Evolutionary conservation across 1,139 yeast genomes (phyloP), one percentile per base, ranked within the genome.

Genomic region (Groenewaldozyma auringiensis): DNA sequence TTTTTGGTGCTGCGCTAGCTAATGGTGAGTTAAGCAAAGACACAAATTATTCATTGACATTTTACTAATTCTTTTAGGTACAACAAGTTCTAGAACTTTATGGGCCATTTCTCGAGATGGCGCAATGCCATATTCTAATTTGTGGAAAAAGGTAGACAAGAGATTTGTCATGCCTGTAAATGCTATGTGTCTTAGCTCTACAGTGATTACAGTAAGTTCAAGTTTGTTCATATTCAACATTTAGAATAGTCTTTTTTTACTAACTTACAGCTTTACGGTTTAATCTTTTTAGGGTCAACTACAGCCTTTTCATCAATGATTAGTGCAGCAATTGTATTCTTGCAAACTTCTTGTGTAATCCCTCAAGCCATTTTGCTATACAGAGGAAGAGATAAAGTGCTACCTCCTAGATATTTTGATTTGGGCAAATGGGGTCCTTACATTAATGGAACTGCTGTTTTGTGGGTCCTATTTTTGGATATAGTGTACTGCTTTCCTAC

Each of bases 401-500:
- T 41, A 14, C 43, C 43, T 16, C 39, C 38, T 4, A 13, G 43
- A 20, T 41, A 41, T 18, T 72, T 79, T 60, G 79, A 84, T 83
- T 56, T 76, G 43, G 88, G 88, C 14, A 70, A 72, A 48, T 44
- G 78, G 48, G 89, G 89, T 18, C 57, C 70, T 2, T 61, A 78
- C 50, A 69, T 78, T 9, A 68, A 83, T 45, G 83, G 83, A 57
- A 62, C 74, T 1, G 61, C 81, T 1, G 75, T 89, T 25, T 71
- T 82, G n/a, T 56, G 74, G 42, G 83, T 92, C 81, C 70, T 83
- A 2, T 47, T 74, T 20, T 64, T 83, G 39, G 78, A 83, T 44
- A 72, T 79, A 49, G 66, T 83, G 2, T 71, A 85, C 41, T 83
- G 89, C 53, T 67, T 83, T 62, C 95, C 95, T 1, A 83, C 87